phyloP scores from a whole-genome alignment of 169 alveolate species.

The Plasmodium berghei region DNA sequence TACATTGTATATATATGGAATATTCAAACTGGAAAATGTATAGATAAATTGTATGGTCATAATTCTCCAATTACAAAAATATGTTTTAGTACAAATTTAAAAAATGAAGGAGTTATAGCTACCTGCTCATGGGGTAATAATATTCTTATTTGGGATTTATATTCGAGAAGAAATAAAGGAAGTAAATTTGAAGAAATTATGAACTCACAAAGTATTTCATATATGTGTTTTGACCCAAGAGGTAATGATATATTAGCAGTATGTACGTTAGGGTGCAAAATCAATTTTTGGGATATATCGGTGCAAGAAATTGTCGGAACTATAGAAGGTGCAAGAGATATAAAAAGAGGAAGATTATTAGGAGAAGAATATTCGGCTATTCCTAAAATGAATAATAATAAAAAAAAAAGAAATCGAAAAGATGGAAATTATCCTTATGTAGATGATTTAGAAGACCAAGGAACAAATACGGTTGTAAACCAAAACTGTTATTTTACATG shows the following conservation, averaged over 20 bases:
- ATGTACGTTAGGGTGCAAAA: constrained; percentile 85
- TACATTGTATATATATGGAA: constrained; percentile 88
- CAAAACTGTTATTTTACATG: constrained; percentile 46
- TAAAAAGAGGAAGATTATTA: constrained; percentile 85
- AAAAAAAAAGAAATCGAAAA: background rate
- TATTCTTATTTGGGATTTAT: constrained; percentile 90
- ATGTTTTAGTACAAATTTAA: constrained; percentile 89
- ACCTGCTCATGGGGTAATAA: constrained; percentile 97
- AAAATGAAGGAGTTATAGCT: constrained; percentile 89
- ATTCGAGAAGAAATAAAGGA: constrained; percentile 91
- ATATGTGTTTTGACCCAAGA: constrained; percentile 92
- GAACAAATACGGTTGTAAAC: constrained; percentile 27
- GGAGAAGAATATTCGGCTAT: constrained; percentile 85
- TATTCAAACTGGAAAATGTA: constrained; percentile 83
- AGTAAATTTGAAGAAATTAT: constrained; percentile 91
- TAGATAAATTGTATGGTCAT: constrained; percentile 92
- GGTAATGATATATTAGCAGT: constrained; percentile 94
- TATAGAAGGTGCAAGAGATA: constrained; percentile 91
- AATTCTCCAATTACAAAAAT: constrained; percentile 93
- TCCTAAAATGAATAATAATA: constrained; percentile 43
- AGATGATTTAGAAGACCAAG: constrained; percentile 54
- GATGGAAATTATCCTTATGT: background rate
- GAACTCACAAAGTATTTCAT: constrained; percentile 91
- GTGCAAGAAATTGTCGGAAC: constrained; percentile 86
- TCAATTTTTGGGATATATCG: constrained; percentile 88